Conservation (phyloP, 139 green algal genomes). For the Limnomonas spitsbergensis region DNA sequence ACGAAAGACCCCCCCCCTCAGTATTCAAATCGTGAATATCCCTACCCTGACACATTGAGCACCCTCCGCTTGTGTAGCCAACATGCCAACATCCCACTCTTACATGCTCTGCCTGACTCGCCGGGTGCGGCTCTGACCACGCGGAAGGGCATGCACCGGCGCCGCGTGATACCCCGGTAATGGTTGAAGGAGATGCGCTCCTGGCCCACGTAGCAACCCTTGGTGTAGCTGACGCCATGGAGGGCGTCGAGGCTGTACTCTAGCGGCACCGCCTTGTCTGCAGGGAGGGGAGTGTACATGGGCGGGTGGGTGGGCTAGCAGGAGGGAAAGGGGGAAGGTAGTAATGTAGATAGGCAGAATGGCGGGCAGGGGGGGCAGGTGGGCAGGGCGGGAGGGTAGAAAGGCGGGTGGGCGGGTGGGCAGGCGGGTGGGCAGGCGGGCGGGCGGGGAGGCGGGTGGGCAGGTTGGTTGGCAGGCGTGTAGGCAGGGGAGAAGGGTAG, state of each 20-base stretch:
- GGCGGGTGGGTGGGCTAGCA: background rate
- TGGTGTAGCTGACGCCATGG: conserved; percentile 83
- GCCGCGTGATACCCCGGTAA: conserved; percentile 76
- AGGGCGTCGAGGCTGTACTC: conserved; percentile 94
- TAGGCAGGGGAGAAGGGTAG: no score
- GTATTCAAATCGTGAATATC: no score
- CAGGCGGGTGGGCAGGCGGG: no score
- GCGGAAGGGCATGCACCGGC: conserved; percentile 70
- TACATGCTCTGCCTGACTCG: background rate
- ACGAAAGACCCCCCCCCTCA: no score
- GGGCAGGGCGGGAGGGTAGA: no score
- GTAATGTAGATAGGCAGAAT: background rate
- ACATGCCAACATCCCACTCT: background rate
- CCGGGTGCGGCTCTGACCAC: background rate
- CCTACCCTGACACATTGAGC: background rate
- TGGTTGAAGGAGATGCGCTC: conserved; percentile 58
- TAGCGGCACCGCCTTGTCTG: conserved; percentile 76
- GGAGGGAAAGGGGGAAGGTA: background rate
- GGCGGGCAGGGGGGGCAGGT: no score
- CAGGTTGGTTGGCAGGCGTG: background rate
- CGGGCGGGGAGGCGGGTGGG: no score
- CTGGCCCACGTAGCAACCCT: conserved; percentile 97
- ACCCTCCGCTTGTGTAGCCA: background rate
- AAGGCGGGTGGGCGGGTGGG: no score
- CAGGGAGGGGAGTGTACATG: background rate